phyloP scores from a whole-genome alignment of 768 basidiomycete species.

The Termitomyces sp. region DNA sequence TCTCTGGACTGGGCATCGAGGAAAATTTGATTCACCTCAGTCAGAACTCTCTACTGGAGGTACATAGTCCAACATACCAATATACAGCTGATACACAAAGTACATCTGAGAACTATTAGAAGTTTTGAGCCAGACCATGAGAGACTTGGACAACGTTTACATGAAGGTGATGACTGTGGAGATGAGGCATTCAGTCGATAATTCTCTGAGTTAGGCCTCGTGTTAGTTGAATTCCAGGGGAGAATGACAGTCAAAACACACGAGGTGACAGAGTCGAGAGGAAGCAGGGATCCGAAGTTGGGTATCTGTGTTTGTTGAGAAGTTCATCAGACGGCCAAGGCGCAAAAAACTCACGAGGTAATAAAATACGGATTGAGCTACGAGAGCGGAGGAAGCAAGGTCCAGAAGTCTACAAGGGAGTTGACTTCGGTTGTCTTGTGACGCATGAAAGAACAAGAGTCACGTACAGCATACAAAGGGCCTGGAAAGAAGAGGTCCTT shows the following conservation, averaged over 20 bases:
- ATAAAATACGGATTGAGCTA: constrained; percentile 39
- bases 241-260: constrained; percentile 23
- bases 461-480: constrained; percentile 21
- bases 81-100: constrained; percentile 35
- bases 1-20: constrained; percentile 15
- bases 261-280: constrained; percentile 30
- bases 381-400: constrained; percentile 29
- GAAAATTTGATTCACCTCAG: neutral
- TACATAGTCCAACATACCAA: constrained; percentile 17
- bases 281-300: constrained; percentile 32
- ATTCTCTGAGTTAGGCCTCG: constrained; percentile 25
- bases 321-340: too few species aligned
- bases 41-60: neutral
- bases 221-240: too few species aligned
- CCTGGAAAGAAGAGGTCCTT: constrained; percentile 12
- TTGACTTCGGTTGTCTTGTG: neutral
- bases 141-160: constrained; percentile 15
- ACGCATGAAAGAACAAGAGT: neutral
- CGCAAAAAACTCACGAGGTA: constrained; percentile 37
- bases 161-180: constrained; percentile 37
- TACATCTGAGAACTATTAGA: constrained; percentile 17
- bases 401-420: constrained; percentile 27
- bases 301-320: constrained; percentile 26
- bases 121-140: neutral
- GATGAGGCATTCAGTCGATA: constrained; percentile 36